Evolutionary conservation across 306 rosid genomes (phyloP), one percentile per base, ranked within the genome.

Genomic region (Prosopis cineraria): DNA sequence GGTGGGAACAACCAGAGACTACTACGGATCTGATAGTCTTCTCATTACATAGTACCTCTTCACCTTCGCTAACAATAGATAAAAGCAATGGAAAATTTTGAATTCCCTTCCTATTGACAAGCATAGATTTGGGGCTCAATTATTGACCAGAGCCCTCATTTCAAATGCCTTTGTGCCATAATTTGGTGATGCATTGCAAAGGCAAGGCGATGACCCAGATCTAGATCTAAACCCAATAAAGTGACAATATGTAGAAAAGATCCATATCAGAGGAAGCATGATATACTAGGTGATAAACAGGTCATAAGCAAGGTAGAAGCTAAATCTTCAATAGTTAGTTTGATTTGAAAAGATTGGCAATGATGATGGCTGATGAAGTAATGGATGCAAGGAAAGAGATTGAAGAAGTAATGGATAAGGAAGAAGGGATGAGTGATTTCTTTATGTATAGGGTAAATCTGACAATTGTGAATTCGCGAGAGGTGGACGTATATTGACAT

Each of bases 401-500:
- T 17, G 87, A 82, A 67, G 88, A 76, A 45, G 64, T 52, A 4
- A 53, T 88, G 29, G 91, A 85, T 14, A 88, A 31, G 1, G 90
- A 92, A 9, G 13, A 83, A 44, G 97, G 97, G 24, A 87, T 72
- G 36, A 41, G 71, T 25, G 98, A 94, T 87, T 89, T 77, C 45
- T 17, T 84, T 24, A 88, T 94, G 25, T 94, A 94, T 62, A 97
- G 97, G 69, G 97, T 90, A 1, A 92, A 91, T 72, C 79, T 92
- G 91, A 90, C 97, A 68, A 88, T 94, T 73, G 77, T 92, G 59
- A 89, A 92, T 58, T 87, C 86, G 82, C 91, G 88, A 84, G 90
- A 85, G 50, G 75, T 48, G 10, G 78, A 87, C 72, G 37, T 90
- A 8, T 88, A 91, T 72, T 97, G 77, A 5, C n/a, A n/a, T n/a